Conservation (phyloP, 2,329 filamentous ascomycete species). For the Ceratocystis papillata region DNA sequence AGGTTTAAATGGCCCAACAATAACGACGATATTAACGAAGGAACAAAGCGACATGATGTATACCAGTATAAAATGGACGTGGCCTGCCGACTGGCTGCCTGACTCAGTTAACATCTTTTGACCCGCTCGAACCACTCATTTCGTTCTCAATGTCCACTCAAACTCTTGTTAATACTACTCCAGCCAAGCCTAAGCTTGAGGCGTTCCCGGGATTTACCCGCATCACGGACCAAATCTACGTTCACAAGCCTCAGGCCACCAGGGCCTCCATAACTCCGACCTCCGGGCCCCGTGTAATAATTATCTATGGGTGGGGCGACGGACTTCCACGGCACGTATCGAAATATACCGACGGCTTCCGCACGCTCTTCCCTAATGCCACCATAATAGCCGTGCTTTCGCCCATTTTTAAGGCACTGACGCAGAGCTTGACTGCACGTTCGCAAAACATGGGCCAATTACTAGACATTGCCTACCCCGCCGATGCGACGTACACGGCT, state of each 20-base stretch:
- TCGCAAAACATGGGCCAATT: slow-evolving; percentile 38
- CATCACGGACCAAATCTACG: slow-evolving; percentile 39
- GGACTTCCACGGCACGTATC: slow-evolving; percentile 43
- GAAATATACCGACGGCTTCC: slow-evolving; percentile 46
- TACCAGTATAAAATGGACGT: not conserved
- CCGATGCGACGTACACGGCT: slow-evolving; percentile 23
- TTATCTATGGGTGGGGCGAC: slow-evolving; percentile 50
- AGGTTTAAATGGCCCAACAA: not conserved
- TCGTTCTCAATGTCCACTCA: not conserved
- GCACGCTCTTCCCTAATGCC: slow-evolving; percentile 40
- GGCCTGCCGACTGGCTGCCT: too few relatives aligned
- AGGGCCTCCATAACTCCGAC: slow-evolving; percentile 16
- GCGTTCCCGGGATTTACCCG: slow-evolving; percentile 38
- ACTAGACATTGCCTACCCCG: slow-evolving; percentile 33
- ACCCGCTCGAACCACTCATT: too few relatives aligned
- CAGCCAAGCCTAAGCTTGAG: slow-evolving; percentile 25
- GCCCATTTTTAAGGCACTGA: slow-evolving; percentile 37
- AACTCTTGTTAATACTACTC: not conserved
- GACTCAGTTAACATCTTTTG: too few relatives aligned
- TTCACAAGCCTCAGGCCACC: slow-evolving; percentile 32
- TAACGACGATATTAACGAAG: not conserved
- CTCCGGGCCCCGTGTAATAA: slow-evolving; percentile 36
- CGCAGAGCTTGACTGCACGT: slow-evolving; percentile 36
- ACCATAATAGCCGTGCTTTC: slow-evolving; percentile 43
- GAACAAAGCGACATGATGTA: not conserved